Evolutionary conservation across 2,329 filamentous ascomycete genomes (phyloP).

Genomic region (Didymella pinodella): DNA sequence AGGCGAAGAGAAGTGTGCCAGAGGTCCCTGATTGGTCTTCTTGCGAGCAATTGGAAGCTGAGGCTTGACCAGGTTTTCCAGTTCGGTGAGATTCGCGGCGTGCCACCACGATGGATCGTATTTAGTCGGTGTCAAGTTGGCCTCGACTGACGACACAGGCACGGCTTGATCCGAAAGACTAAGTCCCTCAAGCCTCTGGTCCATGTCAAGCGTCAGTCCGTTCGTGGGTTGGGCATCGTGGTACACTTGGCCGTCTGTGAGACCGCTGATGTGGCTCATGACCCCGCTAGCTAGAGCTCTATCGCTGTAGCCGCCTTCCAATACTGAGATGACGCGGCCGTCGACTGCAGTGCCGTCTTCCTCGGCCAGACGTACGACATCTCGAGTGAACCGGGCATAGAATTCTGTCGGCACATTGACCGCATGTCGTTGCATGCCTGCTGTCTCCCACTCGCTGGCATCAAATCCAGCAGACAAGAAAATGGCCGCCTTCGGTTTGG

Average conservation of each 20-base stretch:
- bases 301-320: conserved; percentile 97
- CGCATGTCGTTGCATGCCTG: conserved; percentile 93
- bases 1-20: conserved; percentile 82
- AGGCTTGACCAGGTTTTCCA: conserved; percentile 48
- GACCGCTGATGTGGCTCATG: conserved; percentile 85
- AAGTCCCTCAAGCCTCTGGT: conserved; percentile 58
- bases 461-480: conserved; percentile 97
- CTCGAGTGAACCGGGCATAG: conserved; percentile 87
- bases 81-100: conserved; percentile 37
- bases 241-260: conserved; percentile 65
- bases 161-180: conserved; percentile 39
- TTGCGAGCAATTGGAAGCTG: conserved; percentile 58
- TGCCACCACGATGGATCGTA: conserved; percentile 59
- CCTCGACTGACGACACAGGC: conserved; percentile 30
- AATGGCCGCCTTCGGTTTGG: conserved; percentile 80
- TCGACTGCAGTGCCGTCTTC: conserved; percentile 81
- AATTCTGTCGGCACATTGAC: conserved; percentile 97
- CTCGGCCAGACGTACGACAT: conserved; percentile 81
- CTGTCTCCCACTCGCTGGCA: conserved; percentile 91
- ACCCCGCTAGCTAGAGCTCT: conserved; percentile 87
- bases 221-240: conserved; percentile 44
- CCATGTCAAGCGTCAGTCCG: conserved; percentile 67
- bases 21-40: conserved; percentile 65
- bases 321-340: conserved; percentile 87
- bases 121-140: conserved; percentile 29